Evolutionary conservation across 2,329 filamentous ascomycete genomes (phyloP), one percentile per base, ranked within the genome.

Genomic region (Colletotrichum echinochloae): DNA sequence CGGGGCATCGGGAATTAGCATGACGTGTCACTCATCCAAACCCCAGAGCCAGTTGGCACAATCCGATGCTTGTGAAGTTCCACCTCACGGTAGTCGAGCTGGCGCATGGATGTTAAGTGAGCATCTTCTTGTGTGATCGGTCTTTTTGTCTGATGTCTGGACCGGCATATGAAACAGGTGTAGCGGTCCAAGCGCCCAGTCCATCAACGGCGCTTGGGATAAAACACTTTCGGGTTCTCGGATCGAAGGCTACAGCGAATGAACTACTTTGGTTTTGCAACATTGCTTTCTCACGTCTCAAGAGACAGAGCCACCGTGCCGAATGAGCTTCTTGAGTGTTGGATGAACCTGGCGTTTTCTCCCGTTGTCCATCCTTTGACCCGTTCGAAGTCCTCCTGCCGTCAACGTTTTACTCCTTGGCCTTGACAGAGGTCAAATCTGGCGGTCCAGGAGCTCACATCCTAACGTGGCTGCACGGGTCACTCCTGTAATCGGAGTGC

Each of bases 101-200:
- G 67, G 51, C 64, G 67, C 67, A 67, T 70, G 51, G 64, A 70
- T 67, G 57, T 33, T 28, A 52, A 59, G 51, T 63, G 57, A 70
- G 57, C 41, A 30, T 62, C 20, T 54, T 63, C 41, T 46, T 48
- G 64, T 62, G 23, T 66, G 67, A 63, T 63, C 64, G 54, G 57
- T 67, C 51, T 52, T 56, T 65, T 56, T 65, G 52, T 70, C 64
- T 63, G 51, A 67, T 70, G 57, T 63, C 30, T 46, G 35, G 49
- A 35, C 51, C 64, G n/a, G 51, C 51, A 59, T 59, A 20, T 70
- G 67, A 70, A 70, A 70, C 67, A 35, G 16, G 39, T 63, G 64
- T 44, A 57, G 52, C 33, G 57, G 52, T 44, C 67, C 35, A 67
- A 70, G 59, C 67, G 62, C 44, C 26, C 57, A 54, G 57, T 51